Base-by-base conservation (phyloP, 2,329 filamentous ascomycete genomes). In the Didymella arachidicola region DNA sequence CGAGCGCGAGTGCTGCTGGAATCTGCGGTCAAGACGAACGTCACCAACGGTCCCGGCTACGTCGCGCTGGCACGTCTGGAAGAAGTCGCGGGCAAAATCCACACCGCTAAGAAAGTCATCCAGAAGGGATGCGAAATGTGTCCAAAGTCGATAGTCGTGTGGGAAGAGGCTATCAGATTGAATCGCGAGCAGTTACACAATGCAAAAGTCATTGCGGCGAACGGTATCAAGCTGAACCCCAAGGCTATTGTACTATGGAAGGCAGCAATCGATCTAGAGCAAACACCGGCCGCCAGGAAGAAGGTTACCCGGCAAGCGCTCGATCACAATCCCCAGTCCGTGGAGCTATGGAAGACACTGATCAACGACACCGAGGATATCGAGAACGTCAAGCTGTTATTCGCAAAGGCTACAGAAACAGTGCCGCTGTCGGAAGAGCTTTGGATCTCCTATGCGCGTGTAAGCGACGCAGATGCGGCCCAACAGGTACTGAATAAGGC, bases 11-110 rank as follows among this genome's bases (percentile, higher is more conserved):
- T 93, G 63, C 84, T 99, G 34, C 81, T 99, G n/a, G 93, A 97
- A 73, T 98, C 94, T 0, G 95, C 98, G 45, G 96, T 97, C 75
- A 96, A 95, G 79, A 97, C 94, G 7, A 99, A 99, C 75, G 92
- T 94, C 2, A 93, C 92, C 63, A 96, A 98, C 72, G 93, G 91
- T 0, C 91, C 95, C 10, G 95, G 93, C 19, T 99, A 96, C 91
- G 96, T 99, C 68, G 95, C 96, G 4, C 91, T 95, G 3, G 93
- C 94, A 16, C 87, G 95, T 71, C 79, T 99, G 46, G 96, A 99
- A 77, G 93, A 98, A 75, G 82, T 96, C 61, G 95, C 95, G 3
- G 94, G 94, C 43, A 96, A 96, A 78, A 90, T 91, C 55, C 93
- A 96, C 7, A 90, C 93, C 3, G 95, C 95, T 12, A 87, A 94